Evolutionary conservation across 2,329 filamentous ascomycete species (phyloP).

Genomic region (Fusarium sulawesiense): DNA sequence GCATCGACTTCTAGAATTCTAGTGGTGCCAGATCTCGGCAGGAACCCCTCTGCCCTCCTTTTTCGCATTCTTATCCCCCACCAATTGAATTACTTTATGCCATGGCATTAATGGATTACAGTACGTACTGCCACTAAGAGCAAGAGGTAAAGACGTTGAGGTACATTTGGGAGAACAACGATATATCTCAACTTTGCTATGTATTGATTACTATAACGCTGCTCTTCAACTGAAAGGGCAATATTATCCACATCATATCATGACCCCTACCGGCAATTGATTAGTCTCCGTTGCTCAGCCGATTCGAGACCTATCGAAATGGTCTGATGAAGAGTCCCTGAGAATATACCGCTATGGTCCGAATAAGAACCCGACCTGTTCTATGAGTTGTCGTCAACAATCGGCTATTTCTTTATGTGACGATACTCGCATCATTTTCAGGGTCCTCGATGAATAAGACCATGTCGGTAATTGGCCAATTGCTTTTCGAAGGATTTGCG

Average conservation of each 20-base stretch:
- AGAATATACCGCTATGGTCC: conserved; percentile 26
- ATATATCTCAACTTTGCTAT: neutral
- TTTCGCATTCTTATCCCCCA: conserved; percentile 40
- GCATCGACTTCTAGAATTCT: conserved; percentile 27
- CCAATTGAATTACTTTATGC: conserved; percentile 10
- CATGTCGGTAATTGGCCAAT: conserved; percentile 43
- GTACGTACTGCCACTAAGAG: conserved; percentile 15
- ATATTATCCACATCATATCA: neutral
- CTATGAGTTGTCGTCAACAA: conserved; percentile 29
- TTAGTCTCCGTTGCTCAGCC: conserved; percentile 4
- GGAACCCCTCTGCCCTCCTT: conserved; percentile 26
- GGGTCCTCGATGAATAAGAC: conserved; percentile 46
- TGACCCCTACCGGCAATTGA: conserved; percentile 1
- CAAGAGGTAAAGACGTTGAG: neutral
- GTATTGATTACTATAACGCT: neutral
- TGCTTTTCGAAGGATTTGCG: neutral
- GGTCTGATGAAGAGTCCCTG: conserved; percentile 39
- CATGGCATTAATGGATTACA: conserved; percentile 7
- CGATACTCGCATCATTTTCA: conserved; percentile 42
- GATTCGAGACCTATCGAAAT: conserved; percentile 17
- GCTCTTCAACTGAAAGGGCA: neutral
- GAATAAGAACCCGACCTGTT: conserved; percentile 44
- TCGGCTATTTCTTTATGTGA: conserved; percentile 27
- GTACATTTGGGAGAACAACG: neutral
- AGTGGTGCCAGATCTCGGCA: conserved; percentile 32